Base-by-base conservation (phyloP, 441 rosid genomes). In the Gossypium davidsonii region DNA sequence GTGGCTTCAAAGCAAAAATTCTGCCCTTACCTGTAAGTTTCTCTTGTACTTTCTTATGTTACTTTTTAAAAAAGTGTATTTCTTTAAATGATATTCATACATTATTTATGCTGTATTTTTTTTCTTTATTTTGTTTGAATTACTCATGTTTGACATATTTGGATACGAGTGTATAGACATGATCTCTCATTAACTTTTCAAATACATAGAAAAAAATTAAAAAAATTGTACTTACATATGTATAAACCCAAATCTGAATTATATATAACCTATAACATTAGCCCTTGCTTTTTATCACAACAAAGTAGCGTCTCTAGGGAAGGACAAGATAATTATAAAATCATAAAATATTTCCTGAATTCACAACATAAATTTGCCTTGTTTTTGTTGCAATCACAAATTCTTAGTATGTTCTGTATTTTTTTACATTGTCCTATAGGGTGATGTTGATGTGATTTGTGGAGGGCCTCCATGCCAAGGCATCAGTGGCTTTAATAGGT, bases 381-480 rank as follows among this genome's bases (percentile, higher is more conserved):
- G 51, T 44, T 5, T 56, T n/a, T 67, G 52, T 74, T 63, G 46
- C 15, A 42, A 21, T 20, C 28, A 8, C 51, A 23, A 15, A 28
- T 48, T 67, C 34, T 53, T 23, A 48, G 26, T 12, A 10, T 68
- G 52, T 72, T 62, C 70, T 0, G 14, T n/a, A 26, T 44, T 68
- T 55, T 26, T 8, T 8, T 20, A 6, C 39, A 34, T 65, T 11
- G 31, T 63, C 53, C 17, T 72, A 56, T 49, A 91, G 97, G 94
- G 97, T 17, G 78, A 70, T 71, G 90, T 78, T n/a, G 90, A 89
- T 81, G 93, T 89, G 18, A 70, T 93, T 52, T 90, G 98, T 70
- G 97, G 97, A 7, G 97, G 98, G 4, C 97, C 98, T 0, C 96
- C 98, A 0, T 93, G 96, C 69, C 97, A 93, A 82, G 98, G 98